phyloP scores from a whole-genome alignment of 2,329 filamentous ascomycete genomes.

The Monosporascus sp. region DNA sequence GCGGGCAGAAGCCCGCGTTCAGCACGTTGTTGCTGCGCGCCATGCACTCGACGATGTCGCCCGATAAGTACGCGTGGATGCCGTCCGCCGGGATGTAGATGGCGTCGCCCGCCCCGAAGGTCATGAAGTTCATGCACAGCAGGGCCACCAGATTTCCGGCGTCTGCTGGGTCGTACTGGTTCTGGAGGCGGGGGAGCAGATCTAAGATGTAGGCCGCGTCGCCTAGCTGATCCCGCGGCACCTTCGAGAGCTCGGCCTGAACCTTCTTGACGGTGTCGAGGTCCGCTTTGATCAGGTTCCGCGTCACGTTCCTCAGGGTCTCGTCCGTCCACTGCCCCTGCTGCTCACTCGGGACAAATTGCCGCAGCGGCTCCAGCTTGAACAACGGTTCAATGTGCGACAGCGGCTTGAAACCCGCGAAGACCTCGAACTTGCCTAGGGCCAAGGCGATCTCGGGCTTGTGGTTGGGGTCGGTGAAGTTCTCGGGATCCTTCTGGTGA shows the following conservation, averaged over 20 bases:
- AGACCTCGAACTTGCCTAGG: slow-evolving; percentile 66
- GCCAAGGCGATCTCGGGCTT: slow-evolving; percentile 77
- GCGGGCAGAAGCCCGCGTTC: slow-evolving; percentile 68
- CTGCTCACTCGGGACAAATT: slow-evolving; percentile 35
- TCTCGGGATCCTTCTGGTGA: slow-evolving; percentile 56
- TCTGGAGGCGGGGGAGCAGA: slow-evolving; percentile 58
- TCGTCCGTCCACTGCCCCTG: slow-evolving; percentile 47
- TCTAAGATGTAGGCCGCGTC: slow-evolving; percentile 53
- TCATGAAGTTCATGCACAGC: slow-evolving; percentile 69
- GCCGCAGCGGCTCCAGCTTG: slow-evolving; percentile 46
- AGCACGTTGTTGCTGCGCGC: slow-evolving; percentile 70
- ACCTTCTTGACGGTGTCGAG: slow-evolving; percentile 46
- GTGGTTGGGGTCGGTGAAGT: slow-evolving; percentile 69
- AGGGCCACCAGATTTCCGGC: slow-evolving; percentile 65
- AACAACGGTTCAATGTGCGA: slow-evolving; percentile 54
- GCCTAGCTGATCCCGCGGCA: slow-evolving; percentile 42
- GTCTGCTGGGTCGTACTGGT: slow-evolving; percentile 59
- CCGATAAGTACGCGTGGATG: slow-evolving; percentile 67
- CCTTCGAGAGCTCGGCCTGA: slow-evolving; percentile 43
- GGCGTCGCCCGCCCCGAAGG: slow-evolving; percentile 58
- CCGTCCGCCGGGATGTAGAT: slow-evolving; percentile 69
- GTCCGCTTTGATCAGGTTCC: slow-evolving; percentile 48
- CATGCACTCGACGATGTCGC: slow-evolving; percentile 77
- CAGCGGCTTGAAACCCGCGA: slow-evolving; percentile 68
- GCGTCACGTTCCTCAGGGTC: slow-evolving; percentile 50